Evolutionary conservation across 2,329 filamentous ascomycete genomes (phyloP).

Genomic region (Xylariales sp.): DNA sequence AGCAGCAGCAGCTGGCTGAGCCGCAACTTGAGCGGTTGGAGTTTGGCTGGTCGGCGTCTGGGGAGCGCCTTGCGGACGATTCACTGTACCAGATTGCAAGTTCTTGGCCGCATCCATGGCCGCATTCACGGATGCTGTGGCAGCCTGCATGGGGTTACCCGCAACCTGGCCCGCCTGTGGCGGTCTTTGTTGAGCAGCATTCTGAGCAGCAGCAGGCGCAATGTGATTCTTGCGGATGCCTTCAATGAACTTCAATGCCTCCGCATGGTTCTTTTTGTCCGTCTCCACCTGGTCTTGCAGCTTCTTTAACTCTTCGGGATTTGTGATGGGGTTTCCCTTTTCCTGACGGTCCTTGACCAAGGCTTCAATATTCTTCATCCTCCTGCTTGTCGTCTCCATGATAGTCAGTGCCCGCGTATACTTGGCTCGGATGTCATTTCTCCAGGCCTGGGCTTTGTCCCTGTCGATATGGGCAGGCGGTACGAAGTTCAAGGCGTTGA

Average conservation of each 20-base stretch:
- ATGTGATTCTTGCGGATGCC: constrained; percentile 11
- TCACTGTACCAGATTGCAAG: constrained; percentile 20
- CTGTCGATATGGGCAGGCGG: background rate
- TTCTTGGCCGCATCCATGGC: constrained; percentile 27
- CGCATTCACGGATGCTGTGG: constrained; percentile 25
- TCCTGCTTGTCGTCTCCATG: constrained; percentile 20
- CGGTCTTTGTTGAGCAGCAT: constrained; percentile 16
- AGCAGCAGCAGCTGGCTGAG: constrained; percentile 19
- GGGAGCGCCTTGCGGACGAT: constrained; percentile 15
- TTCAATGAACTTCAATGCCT: constrained; percentile 18
- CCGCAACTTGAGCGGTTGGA: constrained; percentile 16
- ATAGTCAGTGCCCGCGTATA: constrained; percentile 17
- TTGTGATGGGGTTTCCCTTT: constrained; percentile 14
- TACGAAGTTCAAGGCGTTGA: background rate
- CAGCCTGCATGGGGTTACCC: constrained; percentile 22
- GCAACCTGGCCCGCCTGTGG: constrained; percentile 16
- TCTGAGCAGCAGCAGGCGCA: constrained; percentile 4
- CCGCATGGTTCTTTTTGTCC: constrained; percentile 16
- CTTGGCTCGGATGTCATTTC: constrained; percentile 14
- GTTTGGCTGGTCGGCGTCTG: constrained; percentile 16
- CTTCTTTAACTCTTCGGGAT: constrained; percentile 18
- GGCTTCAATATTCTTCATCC: constrained; percentile 13
- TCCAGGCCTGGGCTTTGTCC: constrained; percentile 17
- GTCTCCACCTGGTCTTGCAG: constrained; percentile 11
- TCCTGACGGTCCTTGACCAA: constrained; percentile 20